These are phyloP conservation scores for Dinochytrium kinnereticum DNA, from an alignment of 371 early-diverging fungal genomes.

Conservation along the genomic window DNA sequence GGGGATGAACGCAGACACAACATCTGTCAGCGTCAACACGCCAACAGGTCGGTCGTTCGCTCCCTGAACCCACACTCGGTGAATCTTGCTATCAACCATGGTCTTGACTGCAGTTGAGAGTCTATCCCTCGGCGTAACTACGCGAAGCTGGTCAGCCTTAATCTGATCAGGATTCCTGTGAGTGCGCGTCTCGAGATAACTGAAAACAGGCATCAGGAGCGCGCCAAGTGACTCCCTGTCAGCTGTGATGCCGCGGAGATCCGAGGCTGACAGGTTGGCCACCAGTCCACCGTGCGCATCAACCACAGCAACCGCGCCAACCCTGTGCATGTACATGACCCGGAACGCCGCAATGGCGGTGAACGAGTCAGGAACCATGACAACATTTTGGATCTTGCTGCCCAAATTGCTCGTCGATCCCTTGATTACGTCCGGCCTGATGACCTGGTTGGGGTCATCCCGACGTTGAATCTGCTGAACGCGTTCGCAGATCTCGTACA, in stretches of 20 bases:
- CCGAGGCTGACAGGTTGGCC: conserved; percentile 53
- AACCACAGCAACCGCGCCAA: conserved; percentile 49
- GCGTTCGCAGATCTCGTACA: conserved; percentile 25
- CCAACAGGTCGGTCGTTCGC: conserved; percentile 45
- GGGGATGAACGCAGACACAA: conserved; percentile 32
- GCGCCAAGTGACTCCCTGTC: conserved; percentile 32
- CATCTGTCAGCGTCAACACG: conserved; percentile 48
- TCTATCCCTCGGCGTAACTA: conserved; percentile 1
- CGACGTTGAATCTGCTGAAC: conserved; percentile 4
- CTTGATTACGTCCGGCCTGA: neutral
- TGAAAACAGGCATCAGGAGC: conserved; percentile 45
- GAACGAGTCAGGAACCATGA: conserved; percentile 38
- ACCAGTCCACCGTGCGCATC: conserved; percentile 37
- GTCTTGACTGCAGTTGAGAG: conserved; percentile 29
- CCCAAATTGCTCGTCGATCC: neutral
- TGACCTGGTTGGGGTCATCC: conserved; percentile 11
- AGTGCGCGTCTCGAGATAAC: conserved; percentile 44
- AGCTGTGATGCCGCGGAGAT: conserved; percentile 50
- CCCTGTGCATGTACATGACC: conserved; percentile 42
- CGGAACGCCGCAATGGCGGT: conserved; percentile 45
- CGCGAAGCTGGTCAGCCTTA: conserved; percentile 47
- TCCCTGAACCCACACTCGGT: conserved; percentile 47
- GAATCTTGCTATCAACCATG: conserved; percentile 39
- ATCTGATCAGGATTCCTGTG: conserved; percentile 34
- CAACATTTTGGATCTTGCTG: conserved; percentile 20